Percentiles rank a stretch among this genome's conserved stretches.
These are phyloP conservation scores for Choiromyces venosus DNA, from an alignment of 495 filamentous ascomycete genomes.

Conservation along the genomic window DNA sequence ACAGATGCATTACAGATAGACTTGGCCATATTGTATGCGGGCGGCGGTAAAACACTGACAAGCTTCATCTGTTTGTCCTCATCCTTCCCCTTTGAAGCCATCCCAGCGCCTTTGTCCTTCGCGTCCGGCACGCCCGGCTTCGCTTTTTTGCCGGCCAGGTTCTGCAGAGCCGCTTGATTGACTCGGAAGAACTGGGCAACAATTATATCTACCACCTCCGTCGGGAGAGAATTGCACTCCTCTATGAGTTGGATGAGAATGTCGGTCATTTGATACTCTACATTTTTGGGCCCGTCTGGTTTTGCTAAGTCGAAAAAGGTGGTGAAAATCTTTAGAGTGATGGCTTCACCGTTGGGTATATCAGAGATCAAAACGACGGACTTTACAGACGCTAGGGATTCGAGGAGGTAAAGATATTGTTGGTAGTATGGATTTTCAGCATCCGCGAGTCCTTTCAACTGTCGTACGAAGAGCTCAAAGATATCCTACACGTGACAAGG, in stretches of 20 bases:
- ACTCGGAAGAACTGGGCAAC: conserved; percentile 91
- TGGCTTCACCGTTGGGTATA: conserved; percentile 66
- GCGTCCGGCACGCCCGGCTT: conserved; percentile 49
- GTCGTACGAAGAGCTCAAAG: conserved; percentile 78
- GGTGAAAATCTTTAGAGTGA: conserved; percentile 75
- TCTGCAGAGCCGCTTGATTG: conserved; percentile 56
- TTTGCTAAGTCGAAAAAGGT: conserved; percentile 90
- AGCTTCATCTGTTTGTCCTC: conserved; percentile 75
- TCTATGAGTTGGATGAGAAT: conserved; percentile 81
- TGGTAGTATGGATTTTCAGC: conserved; percentile 85
- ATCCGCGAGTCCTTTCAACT: conserved; percentile 77
- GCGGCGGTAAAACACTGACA: conserved; percentile 47
- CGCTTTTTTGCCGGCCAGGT: conserved; percentile 50
- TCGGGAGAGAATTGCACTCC: conserved; percentile 71
- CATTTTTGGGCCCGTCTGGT: conserved; percentile 64
- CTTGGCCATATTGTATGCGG: conserved; percentile 94
- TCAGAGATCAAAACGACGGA: conserved; percentile 92
- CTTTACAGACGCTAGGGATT: conserved; percentile 85
- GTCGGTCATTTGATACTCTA: conserved; percentile 85
- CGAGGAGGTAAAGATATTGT: conserved; percentile 84
- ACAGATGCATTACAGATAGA: conserved; percentile 83
- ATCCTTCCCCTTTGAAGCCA: conserved; percentile 40
- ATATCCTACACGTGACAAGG: conserved; percentile 62
- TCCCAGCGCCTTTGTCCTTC: conserved; percentile 17
- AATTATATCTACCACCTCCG: conserved; percentile 84